These are phyloP conservation scores for Earliella scabrosa DNA, from an alignment of 1,284 basidiomycete genomes.

Conservation along the genomic window DNA sequence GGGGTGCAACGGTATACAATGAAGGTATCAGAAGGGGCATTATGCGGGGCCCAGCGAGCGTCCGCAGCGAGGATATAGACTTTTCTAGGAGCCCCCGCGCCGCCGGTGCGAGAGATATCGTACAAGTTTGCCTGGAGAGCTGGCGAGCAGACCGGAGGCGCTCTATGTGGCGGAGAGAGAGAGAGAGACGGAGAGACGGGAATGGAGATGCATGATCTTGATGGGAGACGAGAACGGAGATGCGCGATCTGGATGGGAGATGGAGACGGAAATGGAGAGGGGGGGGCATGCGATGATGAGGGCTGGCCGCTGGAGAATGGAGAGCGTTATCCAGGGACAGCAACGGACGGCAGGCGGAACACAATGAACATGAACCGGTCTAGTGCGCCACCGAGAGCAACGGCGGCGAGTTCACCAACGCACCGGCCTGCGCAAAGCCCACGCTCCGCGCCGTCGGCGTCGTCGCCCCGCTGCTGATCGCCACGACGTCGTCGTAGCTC, in stretches of 20 bases:
- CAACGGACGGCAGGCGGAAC: too few relatives aligned
- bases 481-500: slow-evolving; percentile 37
- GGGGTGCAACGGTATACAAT: background rate
- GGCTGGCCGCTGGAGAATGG: background rate
- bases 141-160: background rate
- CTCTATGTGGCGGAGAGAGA: too few relatives aligned
- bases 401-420: slow-evolving; percentile 18
- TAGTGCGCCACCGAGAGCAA: slow-evolving; percentile 20
- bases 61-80: slow-evolving; percentile 1
- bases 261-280: too few relatives aligned
- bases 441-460: slow-evolving; percentile 33
- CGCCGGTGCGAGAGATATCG: background rate
- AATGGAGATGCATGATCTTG: too few relatives aligned
- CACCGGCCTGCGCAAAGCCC: slow-evolving; percentile 5
- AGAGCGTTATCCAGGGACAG: background rate
- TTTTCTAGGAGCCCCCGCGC: background rate
- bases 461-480: slow-evolving; percentile 29
- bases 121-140: background rate
- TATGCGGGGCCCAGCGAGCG: slow-evolving; percentile 6
- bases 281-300: too few relatives aligned
- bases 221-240: too few relatives aligned
- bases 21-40: background rate
- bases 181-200: too few relatives aligned
- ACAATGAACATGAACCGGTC: background rate
- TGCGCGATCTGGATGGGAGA: too few relatives aligned